Conservation (phyloP, 768 basidiomycete genomes). For the Termitomyces titanicus region DNA sequence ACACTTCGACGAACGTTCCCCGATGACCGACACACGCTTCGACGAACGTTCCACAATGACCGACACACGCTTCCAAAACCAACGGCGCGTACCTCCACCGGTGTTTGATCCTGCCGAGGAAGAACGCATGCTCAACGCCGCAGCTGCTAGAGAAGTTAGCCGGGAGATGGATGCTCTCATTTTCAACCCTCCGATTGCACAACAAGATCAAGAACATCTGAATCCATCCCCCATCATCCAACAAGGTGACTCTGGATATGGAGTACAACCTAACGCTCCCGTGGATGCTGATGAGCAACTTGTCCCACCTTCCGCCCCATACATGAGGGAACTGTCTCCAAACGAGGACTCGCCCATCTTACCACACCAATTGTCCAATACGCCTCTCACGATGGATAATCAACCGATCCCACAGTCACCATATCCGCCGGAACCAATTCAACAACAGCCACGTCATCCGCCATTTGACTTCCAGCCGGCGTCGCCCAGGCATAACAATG, state of each 20-base stretch:
- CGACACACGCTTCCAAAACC: conserved; percentile 13
- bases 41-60: conserved; percentile 3
- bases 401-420: neutral
- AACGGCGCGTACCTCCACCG: conserved; percentile 35
- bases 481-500: neutral
- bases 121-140: conserved; percentile 56
- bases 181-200: conserved; percentile 21
- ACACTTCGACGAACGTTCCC: no score
- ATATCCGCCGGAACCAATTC: conserved; percentile 2
- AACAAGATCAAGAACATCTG: conserved; percentile 15
- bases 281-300: conserved; percentile 13
- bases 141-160: conserved; percentile 65
- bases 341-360: conserved; percentile 22
- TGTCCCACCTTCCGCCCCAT: conserved; percentile 38
- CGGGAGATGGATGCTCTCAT: conserved; percentile 60
- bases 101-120: conserved; percentile 38
- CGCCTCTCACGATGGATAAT: conserved; percentile 8
- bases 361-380: conserved; percentile 17
- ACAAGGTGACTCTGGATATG: conserved; percentile 8
- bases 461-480: conserved; percentile 3
- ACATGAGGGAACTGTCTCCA: conserved; percentile 34
- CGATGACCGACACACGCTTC: conserved; percentile 8
- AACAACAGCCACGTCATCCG: conserved; percentile 2
- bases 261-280: neutral
- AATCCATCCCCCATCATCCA: conserved; percentile 14